Percentiles rank a stretch among this genome's conserved stretches.
Conservation (phyloP, 164 flowering plant species). For the Vitis rupestris region DNA sequence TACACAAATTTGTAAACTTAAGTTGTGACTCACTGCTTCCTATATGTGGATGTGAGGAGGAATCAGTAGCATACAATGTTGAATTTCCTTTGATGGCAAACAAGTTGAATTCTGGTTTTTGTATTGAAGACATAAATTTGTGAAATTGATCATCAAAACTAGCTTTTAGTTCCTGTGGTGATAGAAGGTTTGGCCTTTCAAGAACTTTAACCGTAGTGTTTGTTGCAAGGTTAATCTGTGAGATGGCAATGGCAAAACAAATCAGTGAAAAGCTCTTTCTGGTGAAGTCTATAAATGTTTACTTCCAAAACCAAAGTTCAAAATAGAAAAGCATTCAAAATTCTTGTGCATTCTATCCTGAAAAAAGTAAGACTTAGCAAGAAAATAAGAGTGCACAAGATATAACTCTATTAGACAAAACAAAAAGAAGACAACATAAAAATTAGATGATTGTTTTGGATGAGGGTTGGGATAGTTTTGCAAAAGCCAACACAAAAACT, state of each 20-base stretch:
- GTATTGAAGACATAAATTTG: no score
- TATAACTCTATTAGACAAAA: no score
- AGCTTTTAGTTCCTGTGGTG: conserved; percentile 32
- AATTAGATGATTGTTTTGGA: no score
- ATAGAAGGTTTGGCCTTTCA: conserved; percentile 28
- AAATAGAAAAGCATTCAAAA: neutral
- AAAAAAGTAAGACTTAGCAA: no score
- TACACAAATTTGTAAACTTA: neutral
- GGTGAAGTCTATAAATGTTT: neutral
- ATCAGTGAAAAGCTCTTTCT: neutral
- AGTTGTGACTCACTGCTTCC: conserved; percentile 5
- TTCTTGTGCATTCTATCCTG: no score
- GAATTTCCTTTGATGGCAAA: conserved; percentile 11
- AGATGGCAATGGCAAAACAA: neutral
- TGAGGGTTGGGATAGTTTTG: no score
- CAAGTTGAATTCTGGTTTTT: conserved; percentile 11
- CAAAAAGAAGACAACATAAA: no score
- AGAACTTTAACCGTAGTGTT: conserved; percentile 25
- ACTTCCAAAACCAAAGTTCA: neutral
- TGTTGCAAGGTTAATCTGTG: conserved; percentile 35
- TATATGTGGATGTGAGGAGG: neutral
- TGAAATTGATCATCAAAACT: conserved; percentile 20
- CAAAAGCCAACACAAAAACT: no score
- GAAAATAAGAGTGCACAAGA: no score
- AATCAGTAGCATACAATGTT: neutral